Percentiles rank a stretch among this genome's conserved stretches.
phyloP scores from a whole-genome alignment of 306 rosid genomes.

The Acacia crassicarpa region DNA sequence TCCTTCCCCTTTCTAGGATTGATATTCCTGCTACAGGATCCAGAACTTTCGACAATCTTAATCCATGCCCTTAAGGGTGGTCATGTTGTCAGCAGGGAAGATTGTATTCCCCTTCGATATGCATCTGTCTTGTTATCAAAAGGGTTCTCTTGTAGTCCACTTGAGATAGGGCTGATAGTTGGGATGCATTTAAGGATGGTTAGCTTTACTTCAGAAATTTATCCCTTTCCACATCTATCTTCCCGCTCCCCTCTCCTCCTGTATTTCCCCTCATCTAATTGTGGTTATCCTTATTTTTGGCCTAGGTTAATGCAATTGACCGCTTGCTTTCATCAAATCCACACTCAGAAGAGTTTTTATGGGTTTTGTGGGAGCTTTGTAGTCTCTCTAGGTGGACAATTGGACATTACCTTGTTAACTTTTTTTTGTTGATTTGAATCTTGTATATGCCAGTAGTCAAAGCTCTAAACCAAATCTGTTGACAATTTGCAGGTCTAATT shows the following conservation, averaged over 20 bases:
- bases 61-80: constrained; percentile 71
- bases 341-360: constrained; percentile 83
- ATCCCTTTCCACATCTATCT: neutral
- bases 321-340: constrained; percentile 74
- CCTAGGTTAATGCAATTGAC: constrained; percentile 84
- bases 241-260: neutral
- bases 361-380: constrained; percentile 95
- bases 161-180: constrained; percentile 76
- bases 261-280: constrained; percentile 9
- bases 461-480: constrained; percentile 27
- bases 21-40: constrained; percentile 81
- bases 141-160: constrained; percentile 83
- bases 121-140: constrained; percentile 80
- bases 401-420: constrained; percentile 34
- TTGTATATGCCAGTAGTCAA: constrained; percentile 27
- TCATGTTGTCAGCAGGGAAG: constrained; percentile 65
- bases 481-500: constrained; percentile 76
- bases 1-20: constrained; percentile 58
- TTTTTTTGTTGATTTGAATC: constrained; percentile 25
- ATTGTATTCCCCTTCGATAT: constrained; percentile 86
- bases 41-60: constrained; percentile 78
- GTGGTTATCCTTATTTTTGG: constrained; percentile 30
- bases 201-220: constrained; percentile 35
- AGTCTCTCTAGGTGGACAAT: constrained; percentile 74
- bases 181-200: constrained; percentile 92